Evolutionary conservation across 495 filamentous ascomycete genomes (phyloP), one percentile per base, ranked within the genome.

Genomic region (Penicillium daleae): DNA sequence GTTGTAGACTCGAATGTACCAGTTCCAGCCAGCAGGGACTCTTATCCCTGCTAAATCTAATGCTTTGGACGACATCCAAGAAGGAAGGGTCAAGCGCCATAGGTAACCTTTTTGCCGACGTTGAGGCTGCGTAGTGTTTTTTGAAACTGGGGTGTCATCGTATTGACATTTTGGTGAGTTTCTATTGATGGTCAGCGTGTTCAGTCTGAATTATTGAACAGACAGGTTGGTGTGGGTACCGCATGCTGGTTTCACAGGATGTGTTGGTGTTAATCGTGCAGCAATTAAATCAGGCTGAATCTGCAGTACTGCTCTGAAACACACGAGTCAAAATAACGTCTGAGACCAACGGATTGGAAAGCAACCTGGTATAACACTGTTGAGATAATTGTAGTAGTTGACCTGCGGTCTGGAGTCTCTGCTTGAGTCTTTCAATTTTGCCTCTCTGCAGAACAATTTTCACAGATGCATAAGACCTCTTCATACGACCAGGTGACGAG

Each of bases 351-450:
- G 33, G 33, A 13, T 12, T 37, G 12, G 2, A 2, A 37, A 56
- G 33, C 3, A 6, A 56, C 53, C 53, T 56, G 7, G 53, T 56
- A 58, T 63, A 63, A 49, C 61, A 63, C 13, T 63, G 61, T 19
- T 58, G 61, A n/a, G 61, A 63, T 5, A 63, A 22, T 15, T 26
- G 42, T 19, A 63, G 48, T 44, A 63, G 32, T 9, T 31, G 55
- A 44, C 29, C 32, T n/a, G 44, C 44, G 13, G 21, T 40, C 1
- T 24, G 21, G n/a, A 63, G 61, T 31, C 27, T 40, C 26, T 51
- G 19, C 9, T 29, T 39, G 37, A 56, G 52, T 40, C 27, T 63
- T 35, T 63, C 61, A 1, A 63, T 29, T 21, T 44, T 58, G 24
- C 62, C 40, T 33, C 26, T 22, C 19, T 44, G 55, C 5, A 64